Base-by-base conservation (phyloP, 192 early-diverging fungal genomes). In the Coemansia sp. region DNA sequence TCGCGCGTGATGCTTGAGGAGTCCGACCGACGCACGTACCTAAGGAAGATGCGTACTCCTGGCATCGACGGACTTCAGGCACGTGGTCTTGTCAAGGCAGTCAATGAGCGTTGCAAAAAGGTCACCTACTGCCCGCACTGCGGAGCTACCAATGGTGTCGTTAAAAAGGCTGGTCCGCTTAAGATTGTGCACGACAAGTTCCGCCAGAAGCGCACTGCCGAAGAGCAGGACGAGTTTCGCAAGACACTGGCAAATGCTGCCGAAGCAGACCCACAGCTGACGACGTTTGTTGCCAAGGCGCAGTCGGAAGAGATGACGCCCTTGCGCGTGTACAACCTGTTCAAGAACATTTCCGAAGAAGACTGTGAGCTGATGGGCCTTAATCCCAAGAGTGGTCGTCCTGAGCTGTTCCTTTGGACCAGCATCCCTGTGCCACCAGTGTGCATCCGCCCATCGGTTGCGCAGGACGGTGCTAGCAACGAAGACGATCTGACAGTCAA, bases 401-500 rank as follows among this genome's bases (percentile, higher is more conserved):
- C 97, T 5, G 94, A 98, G 71, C 82, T 89, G 73, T 96, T 95
- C 64, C 73, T 99, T 22, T 98, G 96, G 96, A 93, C 90, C 32
- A 90, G 93, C 42, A 72, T 99, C 49, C 94, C 96, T 7, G 94
- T 99, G 5, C 97, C 97, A 3, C 97, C 97, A 18, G 92, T 92
- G 10, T 94, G 92, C 72, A 94, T 99, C 69, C 91, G 97, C 18
- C 96, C 97, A 0, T 96, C 94, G 3, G 90, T 99, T 34, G 90
- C 91, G 6, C 93, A 94, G 77, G 96, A 99, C 67, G 93, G 91
- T 60, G 89, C 91, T 59, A 96, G 92, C 83, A 96, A 91, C 54
- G 96, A 99, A 74, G 97, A 99, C 61, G 96, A 98, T 73, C 80
- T 99, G 66, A 99, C 97, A 1, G 94, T 93, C 32, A 92, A 98